phyloP scores from a whole-genome alignment of 106 monocot genomes.

The Phalaenopsis equestris region DNA sequence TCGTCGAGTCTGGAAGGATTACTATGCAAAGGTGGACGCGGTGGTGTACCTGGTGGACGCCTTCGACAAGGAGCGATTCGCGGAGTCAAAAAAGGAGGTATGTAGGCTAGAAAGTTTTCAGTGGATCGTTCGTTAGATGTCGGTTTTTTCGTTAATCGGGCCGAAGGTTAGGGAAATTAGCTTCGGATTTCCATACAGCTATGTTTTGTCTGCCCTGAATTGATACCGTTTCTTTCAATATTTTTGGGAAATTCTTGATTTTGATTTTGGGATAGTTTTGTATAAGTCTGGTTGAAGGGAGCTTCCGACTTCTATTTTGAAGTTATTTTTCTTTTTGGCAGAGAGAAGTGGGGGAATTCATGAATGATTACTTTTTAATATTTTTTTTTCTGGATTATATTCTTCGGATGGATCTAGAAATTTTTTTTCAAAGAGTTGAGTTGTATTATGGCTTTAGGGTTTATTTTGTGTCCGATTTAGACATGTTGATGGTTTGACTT shows the following conservation, averaged over 20 bases:
- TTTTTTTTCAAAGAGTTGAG: too few species aligned
- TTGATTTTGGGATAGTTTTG: neutral
- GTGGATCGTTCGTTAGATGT: neutral
- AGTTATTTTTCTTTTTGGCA: too few species aligned
- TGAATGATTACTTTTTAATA: neutral
- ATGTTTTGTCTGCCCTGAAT: neutral
- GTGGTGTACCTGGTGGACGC: constrained; percentile 16
- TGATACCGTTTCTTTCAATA: neutral
- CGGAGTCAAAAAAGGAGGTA: constrained; percentile 21
- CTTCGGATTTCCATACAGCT: neutral
- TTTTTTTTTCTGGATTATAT: neutral
- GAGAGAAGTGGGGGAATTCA: neutral
- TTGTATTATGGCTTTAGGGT: neutral
- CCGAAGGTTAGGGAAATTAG: neutral
- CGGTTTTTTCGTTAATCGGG: neutral
- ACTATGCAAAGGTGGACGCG: constrained; percentile 41
- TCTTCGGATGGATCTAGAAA: too few species aligned
- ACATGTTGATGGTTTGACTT: neutral
- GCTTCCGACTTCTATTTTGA: too few species aligned
- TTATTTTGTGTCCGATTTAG: neutral
- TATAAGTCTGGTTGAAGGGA: neutral
- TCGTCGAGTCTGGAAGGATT: constrained; percentile 51
- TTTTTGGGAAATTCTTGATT: neutral
- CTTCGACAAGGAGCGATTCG: constrained; percentile 14
- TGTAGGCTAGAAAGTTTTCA: neutral